Evolutionary conservation across 164 flowering plant genomes (phyloP), one percentile per base, ranked within the genome.

Genomic region (Liriodendron chinense): DNA sequence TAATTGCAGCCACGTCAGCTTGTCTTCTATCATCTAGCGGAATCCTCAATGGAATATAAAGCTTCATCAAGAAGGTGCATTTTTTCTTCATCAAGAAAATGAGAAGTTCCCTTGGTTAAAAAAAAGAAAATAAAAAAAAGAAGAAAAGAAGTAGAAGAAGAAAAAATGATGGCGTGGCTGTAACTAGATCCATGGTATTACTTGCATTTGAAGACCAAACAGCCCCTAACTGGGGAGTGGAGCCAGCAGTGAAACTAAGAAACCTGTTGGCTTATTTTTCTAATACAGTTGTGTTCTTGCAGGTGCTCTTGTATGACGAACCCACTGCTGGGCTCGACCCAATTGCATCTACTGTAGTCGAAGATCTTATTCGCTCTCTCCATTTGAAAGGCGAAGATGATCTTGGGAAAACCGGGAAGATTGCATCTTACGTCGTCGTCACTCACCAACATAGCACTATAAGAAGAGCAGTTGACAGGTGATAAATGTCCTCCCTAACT

Each of bases 321-420:
- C 99, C 99, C 76, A 96, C 99, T 9, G 99, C 99, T 56, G 99
- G 99, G 63, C 98, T 96, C 78, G 99, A 96, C 81, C 99, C 99
- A 9, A 96, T 96, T 83, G 99, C 99, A 72, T 96, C 99, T 7
- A 96, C 99, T 74, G 99, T 96, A 9, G 97, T 96, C 77, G 99
- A 96, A 85, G 99, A 96, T 88, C 93, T 96, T 53, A 96, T 96
- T 57, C 97, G 99, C 50, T 94, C 98, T 68, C 92, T 96, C 68
- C 99, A 96, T 80, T 59, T 80, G 74, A 88, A 85, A 79, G 94
- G 89, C 70, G 86, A 88, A 79, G 94, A 89, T 81, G 90, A 85
- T 26, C 74, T 79, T 50, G 89, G 86, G 68, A 82, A 84, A 81
- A 91, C 91, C 70, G 98, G 97, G 67, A 89, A 86, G 70, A 91